Evolutionary conservation across 2,329 filamentous ascomycete genomes (phyloP), one percentile per base, ranked within the genome.

Genomic region (Chaetomium strumarium): DNA sequence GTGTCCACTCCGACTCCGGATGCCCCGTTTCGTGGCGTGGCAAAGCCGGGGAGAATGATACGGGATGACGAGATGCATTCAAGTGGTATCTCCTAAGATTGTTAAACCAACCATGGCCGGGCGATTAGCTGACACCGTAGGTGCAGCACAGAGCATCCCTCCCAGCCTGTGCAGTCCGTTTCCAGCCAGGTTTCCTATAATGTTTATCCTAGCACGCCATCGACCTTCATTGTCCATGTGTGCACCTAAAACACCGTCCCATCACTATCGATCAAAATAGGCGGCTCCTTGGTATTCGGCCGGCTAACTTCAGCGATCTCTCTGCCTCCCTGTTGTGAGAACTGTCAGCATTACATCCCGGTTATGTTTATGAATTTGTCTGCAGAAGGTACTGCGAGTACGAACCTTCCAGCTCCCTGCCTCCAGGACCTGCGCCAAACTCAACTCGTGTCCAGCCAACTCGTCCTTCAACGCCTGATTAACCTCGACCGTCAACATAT

Each of bases 401-500:
- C 81, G 72, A 70, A 93, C 91, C 87, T 97, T 97, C 92, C 93
- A 99, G 66, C 89, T 95, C 47, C 93, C 93, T 13, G 92, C 93
- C 70, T 97, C 93, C 16, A 99, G 77, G 74, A 99, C 83, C 68
- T 99, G 93, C 6, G 91, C 84, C 60, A 97, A 71, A 38, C 76
- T 88, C 67, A 99, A 72, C 60, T 92, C 83, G 36, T 81, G 74
- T 3, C 87, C 89, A 8, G 75, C 77, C 38, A 96, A 71, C 50
- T 82, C 78, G 2, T 63, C 65, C 51, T 80, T 82, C 44, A 96
- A 72, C 38, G 75, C 70, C 67, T 88, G 89, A 60, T 78, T 75
- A 34, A 83, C 75, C 45, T 78, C 75, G 2, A 56, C 60, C 50
- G 75, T 75, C 37, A 85, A 67, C 55, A 68, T 67, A 59, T 85